phyloP scores from a whole-genome alignment of 345 rosid species.

The Limnanthes douglasii region DNA sequence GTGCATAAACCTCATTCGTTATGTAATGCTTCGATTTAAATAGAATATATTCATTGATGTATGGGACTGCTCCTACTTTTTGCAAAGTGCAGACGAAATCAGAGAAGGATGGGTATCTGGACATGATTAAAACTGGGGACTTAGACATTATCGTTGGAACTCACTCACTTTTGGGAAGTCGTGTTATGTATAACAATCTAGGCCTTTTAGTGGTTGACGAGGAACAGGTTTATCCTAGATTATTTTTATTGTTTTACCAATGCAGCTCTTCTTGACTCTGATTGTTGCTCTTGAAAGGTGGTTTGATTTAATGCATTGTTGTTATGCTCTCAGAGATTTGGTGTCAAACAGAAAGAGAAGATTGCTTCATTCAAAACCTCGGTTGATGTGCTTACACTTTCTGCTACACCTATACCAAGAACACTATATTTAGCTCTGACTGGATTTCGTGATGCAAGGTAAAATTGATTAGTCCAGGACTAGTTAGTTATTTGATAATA shows the following conservation, averaged over 20 bases:
- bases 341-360: constrained; percentile 96
- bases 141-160: constrained; percentile 85
- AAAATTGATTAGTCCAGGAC: constrained; percentile 10
- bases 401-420: constrained; percentile 97
- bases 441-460: constrained; percentile 99
- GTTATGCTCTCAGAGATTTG: constrained; percentile 59
- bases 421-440: constrained; percentile 90
- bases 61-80: constrained; percentile 11
- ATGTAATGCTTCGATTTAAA: no score
- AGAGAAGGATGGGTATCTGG: constrained; percentile 56
- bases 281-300: constrained; percentile 9
- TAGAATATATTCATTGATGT: constrained; percentile 4
- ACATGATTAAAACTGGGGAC: constrained; percentile 64
- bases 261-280: constrained; percentile 5
- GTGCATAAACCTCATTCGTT: constrained; percentile 3
- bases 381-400: constrained; percentile 87
- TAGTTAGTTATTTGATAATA: constrained; percentile 3
- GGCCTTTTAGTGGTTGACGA: constrained; percentile 98
- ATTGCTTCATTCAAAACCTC: constrained; percentile 93
- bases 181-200: constrained; percentile 75
- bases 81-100: constrained; percentile 50
- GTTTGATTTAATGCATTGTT: constrained; percentile 10
- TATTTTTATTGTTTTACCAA: constrained; percentile 3
- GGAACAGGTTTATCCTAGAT: constrained; percentile 65
- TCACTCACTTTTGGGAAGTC: constrained; percentile 92